Percentiles rank a stretch among this genome's conserved stretches.
Conservation (phyloP, 768 basidiomycete species). For the Boletus coccyginus region DNA sequence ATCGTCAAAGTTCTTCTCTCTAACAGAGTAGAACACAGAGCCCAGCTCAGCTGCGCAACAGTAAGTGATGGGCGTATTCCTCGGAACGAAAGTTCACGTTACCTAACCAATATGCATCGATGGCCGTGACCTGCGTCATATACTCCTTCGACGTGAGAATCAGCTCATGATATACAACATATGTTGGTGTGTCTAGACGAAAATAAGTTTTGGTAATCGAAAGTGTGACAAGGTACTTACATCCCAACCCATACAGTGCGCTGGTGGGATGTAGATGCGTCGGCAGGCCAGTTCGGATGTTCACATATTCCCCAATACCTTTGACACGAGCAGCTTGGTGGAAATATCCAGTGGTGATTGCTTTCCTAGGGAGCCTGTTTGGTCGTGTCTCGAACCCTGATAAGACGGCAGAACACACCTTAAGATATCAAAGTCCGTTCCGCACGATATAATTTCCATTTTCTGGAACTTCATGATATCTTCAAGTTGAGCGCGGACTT, state of each 20-base stretch:
- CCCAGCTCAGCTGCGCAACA: slow-evolving; percentile 76
- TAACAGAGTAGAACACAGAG: slow-evolving; percentile 95
- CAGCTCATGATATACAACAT: slow-evolving; percentile 95
- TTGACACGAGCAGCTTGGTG: slow-evolving; percentile 98
- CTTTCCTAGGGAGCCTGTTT: slow-evolving; percentile 59
- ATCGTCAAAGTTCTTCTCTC: slow-evolving; percentile 97
- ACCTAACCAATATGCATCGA: slow-evolving; percentile 98
- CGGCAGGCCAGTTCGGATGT: slow-evolving; percentile 91
- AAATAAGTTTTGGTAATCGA: neutral
- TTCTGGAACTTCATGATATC: slow-evolving; percentile 99
- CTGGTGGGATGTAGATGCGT: slow-evolving; percentile 97
- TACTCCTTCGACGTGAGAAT: slow-evolving; percentile 96
- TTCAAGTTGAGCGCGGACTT: slow-evolving; percentile 93
- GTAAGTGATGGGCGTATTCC: slow-evolving; percentile 1
- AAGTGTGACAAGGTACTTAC: slow-evolving; percentile 43
- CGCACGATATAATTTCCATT: slow-evolving; percentile 87
- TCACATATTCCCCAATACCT: slow-evolving; percentile 98
- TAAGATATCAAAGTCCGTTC: slow-evolving; percentile 93
- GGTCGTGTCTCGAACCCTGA: neutral
- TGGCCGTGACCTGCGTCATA: slow-evolving; percentile 98
- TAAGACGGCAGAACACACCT: slow-evolving; percentile 40
- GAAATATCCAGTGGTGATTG: slow-evolving; percentile 97
- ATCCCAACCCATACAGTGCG: slow-evolving; percentile 93
- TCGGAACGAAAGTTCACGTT: slow-evolving; percentile 20
- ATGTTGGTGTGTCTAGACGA: slow-evolving; percentile 82